Conservation (phyloP, 768 basidiomycete species). For the Lactarius quietus region DNA sequence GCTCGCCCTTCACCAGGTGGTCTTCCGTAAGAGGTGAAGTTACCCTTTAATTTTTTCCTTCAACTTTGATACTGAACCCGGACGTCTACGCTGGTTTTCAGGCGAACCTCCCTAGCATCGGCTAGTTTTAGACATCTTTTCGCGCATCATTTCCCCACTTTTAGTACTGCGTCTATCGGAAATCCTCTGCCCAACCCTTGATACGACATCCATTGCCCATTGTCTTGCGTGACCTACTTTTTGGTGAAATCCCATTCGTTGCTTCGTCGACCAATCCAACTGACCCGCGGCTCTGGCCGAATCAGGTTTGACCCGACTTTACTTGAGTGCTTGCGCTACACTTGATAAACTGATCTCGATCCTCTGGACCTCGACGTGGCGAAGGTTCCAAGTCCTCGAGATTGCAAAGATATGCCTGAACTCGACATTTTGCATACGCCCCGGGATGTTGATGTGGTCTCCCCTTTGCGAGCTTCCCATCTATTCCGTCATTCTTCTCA, state of each 20-base stretch:
- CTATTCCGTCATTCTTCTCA: slow-evolving; percentile 23
- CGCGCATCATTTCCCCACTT: slow-evolving; percentile 10
- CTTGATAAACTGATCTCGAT: background rate
- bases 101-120: slow-evolving; percentile 79
- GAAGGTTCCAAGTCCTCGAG: slow-evolving; percentile 1
- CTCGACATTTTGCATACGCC: slow-evolving; percentile 46
- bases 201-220: slow-evolving; percentile 46
- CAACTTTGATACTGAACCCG: slow-evolving; percentile 5
- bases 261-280: slow-evolving; percentile 55
- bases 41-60: slow-evolving; percentile 3
- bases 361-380: slow-evolving; percentile 13
- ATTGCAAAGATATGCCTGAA: slow-evolving; percentile 47
- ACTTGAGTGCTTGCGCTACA: background rate
- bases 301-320: slow-evolving; percentile 40
- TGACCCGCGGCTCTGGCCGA: slow-evolving; percentile 75
- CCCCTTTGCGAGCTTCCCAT: slow-evolving; percentile 24
- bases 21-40: slow-evolving; percentile 67
- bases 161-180: slow-evolving; percentile 12
- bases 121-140: slow-evolving; percentile 20
- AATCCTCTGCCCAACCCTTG: slow-evolving; percentile 31
- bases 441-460: slow-evolving; percentile 33
- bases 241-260: slow-evolving; percentile 45
- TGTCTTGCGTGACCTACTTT: slow-evolving; percentile 62
- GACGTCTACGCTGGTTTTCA: slow-evolving; percentile 32
- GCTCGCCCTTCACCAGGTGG: slow-evolving; percentile 50